Evolutionary conservation across 1,284 basidiomycete species (phyloP), one percentile per base, ranked within the genome.

Genomic region (Hymenochaete sp.): DNA sequence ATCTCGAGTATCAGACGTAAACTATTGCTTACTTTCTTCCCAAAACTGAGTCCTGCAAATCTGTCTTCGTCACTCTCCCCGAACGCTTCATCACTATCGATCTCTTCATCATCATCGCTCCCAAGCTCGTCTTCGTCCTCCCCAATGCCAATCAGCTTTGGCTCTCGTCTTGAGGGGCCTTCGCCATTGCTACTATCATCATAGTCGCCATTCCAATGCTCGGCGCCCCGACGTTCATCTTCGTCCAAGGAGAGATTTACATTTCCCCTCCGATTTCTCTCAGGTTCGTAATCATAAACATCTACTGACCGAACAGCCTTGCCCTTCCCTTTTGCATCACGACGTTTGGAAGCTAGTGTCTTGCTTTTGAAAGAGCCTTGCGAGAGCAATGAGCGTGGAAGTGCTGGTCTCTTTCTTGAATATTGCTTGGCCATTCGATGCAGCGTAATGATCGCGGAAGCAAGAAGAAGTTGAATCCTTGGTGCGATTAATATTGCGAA

Each of bases 1-100:
- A 35, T 19, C 32, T 5, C 28, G 14, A 6, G 13, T 35, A n/a
- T n/a, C 5, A 35, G 9, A 22, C 19, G 10, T 25, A 27, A 38
- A 19, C n/a, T n/a, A n/a, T n/a, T 38, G 19, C 41, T n/a, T 36
- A 42, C 47, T 32, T 41, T 41, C 22, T 49, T 40, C 14, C 55
- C 50, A 49, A 75, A 73, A n/a, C 56, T 62, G 48, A 82, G 82
- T 2, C 79, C 83, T 22, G 81, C 78, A 64, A 82, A 90, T 4
- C 74, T 65, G 36, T 92, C 87, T 51, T 84, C 83, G 49, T 92
- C 90, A 54, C 77, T 82, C 55, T 88, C 86, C 52, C 85, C 84
- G 54, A 88, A 87, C 0, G 85, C 85, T 50, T 66, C 82, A 56
- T 87, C 85, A 55, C 79, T 83, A 49, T 86, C 82, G 43, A 88